Evolutionary conservation across 768 basidiomycete species (phyloP).

Genomic region (Lactarius trivialis): DNA sequence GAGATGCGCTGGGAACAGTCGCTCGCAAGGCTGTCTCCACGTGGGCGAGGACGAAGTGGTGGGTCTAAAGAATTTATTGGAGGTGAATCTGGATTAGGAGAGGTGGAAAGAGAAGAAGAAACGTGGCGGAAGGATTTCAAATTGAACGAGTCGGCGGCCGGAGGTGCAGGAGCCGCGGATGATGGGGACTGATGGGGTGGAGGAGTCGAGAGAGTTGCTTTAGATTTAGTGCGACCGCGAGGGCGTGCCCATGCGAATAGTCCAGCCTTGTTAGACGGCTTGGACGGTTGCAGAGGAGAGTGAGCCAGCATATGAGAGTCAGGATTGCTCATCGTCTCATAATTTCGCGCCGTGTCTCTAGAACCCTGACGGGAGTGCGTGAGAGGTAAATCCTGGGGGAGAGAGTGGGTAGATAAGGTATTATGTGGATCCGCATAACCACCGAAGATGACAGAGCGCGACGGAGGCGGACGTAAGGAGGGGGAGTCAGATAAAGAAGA

Average conservation of each 20-base stretch:
- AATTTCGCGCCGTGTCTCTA: neutral
- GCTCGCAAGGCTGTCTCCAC: constrained; percentile 52
- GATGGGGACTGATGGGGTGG: constrained; percentile 8
- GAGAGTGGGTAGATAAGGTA: constrained; percentile 56
- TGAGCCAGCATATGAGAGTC: constrained; percentile 14
- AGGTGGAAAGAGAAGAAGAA: constrained; percentile 38
- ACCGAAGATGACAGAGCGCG: constrained; percentile 58
- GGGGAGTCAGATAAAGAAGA: constrained; percentile 41
- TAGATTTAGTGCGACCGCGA: constrained; percentile 36
- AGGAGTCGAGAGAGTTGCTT: constrained; percentile 28
- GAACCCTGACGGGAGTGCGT: neutral
- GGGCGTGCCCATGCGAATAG: constrained; percentile 40
- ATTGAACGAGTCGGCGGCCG: constrained; percentile 48
- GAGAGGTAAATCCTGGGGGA: constrained; percentile 37
- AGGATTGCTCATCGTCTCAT: constrained; percentile 25
- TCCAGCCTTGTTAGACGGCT: constrained; percentile 33
- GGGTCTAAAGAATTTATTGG: constrained; percentile 29
- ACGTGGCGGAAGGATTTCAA: constrained; percentile 71
- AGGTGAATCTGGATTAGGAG: constrained; percentile 23
- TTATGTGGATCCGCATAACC: constrained; percentile 46
- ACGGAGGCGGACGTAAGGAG: constrained; percentile 49
- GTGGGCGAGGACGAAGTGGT: constrained; percentile 41
- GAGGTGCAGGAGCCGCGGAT: constrained; percentile 23
- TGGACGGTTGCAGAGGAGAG: constrained; percentile 12
- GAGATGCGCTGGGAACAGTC: constrained; percentile 71